Evolutionary conservation across 108 stramenopile genomes (phyloP).

Genomic region (Fistulifera pelliculosa): DNA sequence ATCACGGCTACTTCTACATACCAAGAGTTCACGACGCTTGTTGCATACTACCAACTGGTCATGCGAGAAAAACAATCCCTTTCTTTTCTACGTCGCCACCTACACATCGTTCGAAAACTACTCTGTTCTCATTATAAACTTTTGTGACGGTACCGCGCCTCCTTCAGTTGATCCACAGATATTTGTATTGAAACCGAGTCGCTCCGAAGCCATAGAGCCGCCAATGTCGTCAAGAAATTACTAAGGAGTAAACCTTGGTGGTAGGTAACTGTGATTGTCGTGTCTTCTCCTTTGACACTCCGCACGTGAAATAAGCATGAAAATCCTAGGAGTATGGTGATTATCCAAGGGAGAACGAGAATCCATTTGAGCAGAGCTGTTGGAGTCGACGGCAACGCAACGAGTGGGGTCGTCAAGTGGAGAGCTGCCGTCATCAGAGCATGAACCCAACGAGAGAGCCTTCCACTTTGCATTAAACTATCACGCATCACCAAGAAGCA

Average conservation of each 20-base stretch:
- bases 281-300: background rate
- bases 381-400: too few relatives aligned
- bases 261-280: background rate
- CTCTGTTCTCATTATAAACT: background rate
- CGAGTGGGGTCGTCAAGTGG: background rate
- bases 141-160: slow-evolving; percentile 4
- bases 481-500: background rate
- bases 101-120: too few relatives aligned
- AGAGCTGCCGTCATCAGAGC: background rate
- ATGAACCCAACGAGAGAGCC: background rate
- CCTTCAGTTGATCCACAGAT: background rate
- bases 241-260: background rate
- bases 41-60: too few relatives aligned
- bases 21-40: too few relatives aligned
- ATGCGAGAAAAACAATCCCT: too few relatives aligned
- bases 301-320: background rate
- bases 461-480: background rate
- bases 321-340: background rate
- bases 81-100: too few relatives aligned
- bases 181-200: background rate
- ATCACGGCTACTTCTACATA: too few relatives aligned
- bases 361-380: background rate
- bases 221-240: background rate
- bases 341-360: background rate
- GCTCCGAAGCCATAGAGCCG: background rate